Percentiles rank a stretch among this genome's conserved stretches.
Evolutionary conservation across 2,329 filamentous ascomycete genomes (phyloP).

Genomic region (Didymella arachidicola): DNA sequence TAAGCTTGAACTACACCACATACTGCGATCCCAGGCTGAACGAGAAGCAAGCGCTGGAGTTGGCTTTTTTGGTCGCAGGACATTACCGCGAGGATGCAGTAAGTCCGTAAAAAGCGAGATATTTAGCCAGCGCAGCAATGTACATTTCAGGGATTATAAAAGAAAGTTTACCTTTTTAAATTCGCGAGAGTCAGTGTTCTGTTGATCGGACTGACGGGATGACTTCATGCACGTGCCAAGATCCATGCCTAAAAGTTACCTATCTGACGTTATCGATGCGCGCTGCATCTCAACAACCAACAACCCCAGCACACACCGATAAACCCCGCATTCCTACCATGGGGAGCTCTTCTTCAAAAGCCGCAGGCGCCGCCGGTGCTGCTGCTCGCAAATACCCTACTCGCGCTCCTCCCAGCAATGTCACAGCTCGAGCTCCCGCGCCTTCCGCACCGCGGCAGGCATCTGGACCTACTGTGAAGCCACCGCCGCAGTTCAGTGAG

Average conservation of each 20-base stretch:
- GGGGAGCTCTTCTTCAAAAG: slow-evolving; percentile 68
- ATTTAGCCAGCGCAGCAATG: background rate
- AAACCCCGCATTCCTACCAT: slow-evolving; percentile 48
- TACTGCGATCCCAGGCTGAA: slow-evolving; percentile 96
- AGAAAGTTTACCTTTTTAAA: background rate
- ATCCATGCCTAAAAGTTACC: slow-evolving; percentile 12
- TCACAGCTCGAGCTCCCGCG: slow-evolving; percentile 41
- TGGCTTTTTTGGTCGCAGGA: slow-evolving; percentile 91
- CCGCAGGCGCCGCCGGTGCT: slow-evolving; percentile 58
- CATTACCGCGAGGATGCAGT: slow-evolving; percentile 66
- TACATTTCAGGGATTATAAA: no score
- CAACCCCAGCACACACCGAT: slow-evolving; percentile 17
- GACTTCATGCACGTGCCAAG: slow-evolving; percentile 14
- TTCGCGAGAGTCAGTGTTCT: background rate
- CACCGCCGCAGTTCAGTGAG: slow-evolving; percentile 49
- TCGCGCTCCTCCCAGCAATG: slow-evolving; percentile 50
- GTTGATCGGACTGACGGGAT: slow-evolving; percentile 6
- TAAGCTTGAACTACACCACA: slow-evolving; percentile 90
- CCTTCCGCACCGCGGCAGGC: slow-evolving; percentile 43
- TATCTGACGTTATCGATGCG: slow-evolving; percentile 37
- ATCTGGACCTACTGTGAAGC: slow-evolving; percentile 53
- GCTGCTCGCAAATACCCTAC: slow-evolving; percentile 65
- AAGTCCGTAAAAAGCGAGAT: background rate
- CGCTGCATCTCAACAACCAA: slow-evolving; percentile 35
- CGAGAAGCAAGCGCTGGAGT: slow-evolving; percentile 95